Evolutionary conservation across 1,139 yeast species (phyloP).

Genomic region (Citeromyces siamensis): DNA sequence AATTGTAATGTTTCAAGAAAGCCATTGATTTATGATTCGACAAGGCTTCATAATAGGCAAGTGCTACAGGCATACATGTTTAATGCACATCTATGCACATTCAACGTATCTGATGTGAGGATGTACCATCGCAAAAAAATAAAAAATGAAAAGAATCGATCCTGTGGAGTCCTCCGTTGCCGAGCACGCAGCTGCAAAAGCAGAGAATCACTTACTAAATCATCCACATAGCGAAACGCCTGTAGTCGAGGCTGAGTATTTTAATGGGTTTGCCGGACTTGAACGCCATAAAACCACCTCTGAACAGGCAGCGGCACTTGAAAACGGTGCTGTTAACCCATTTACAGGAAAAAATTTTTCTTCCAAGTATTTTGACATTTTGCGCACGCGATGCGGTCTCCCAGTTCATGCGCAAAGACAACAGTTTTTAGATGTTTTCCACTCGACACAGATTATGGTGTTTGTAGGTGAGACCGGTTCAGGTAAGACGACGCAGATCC

Average conservation of each 20-base stretch:
- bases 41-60: no score
- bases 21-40: no score
- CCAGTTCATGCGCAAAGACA: slow-evolving; percentile 94
- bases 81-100: no score
- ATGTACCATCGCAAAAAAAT: no score
- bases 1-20: no score
- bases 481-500: slow-evolving; percentile 54
- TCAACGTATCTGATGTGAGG: no score
- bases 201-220: slow-evolving; percentile 29
- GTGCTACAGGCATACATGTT: no score
- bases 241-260: slow-evolving; percentile 24
- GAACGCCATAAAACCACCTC: slow-evolving; percentile 65
- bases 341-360: slow-evolving; percentile 60
- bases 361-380: slow-evolving; percentile 60
- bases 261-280: slow-evolving; percentile 43
- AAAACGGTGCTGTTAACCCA: slow-evolving; percentile 57
- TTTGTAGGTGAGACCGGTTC: slow-evolving; percentile 82
- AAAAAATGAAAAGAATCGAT: not conserved
- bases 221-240: slow-evolving; percentile 24
- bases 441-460: slow-evolving; percentile 86
- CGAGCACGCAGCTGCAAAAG: slow-evolving; percentile 42
- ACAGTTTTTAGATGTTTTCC: slow-evolving; percentile 76
- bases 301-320: slow-evolving; percentile 50
- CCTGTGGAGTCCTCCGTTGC: slow-evolving; percentile 32
- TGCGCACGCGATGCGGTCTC: slow-evolving; percentile 67